Conservation (phyloP, 148 eudicot species). For the Nepenthes gracilis region DNA sequence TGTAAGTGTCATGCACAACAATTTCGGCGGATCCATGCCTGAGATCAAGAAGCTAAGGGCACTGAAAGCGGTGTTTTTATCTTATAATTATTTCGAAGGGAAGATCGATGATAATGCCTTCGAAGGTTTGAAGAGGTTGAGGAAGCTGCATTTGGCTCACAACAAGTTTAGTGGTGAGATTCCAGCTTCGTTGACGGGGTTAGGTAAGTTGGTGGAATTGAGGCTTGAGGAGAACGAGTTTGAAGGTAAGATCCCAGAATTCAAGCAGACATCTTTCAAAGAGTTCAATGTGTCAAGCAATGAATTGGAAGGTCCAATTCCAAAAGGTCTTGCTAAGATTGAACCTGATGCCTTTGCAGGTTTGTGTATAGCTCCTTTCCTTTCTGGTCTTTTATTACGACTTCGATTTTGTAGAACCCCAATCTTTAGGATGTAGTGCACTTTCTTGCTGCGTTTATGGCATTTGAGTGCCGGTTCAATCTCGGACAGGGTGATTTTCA, state of each 20-base stretch:
- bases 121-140: constrained; percentile 18
- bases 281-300: constrained; percentile 41
- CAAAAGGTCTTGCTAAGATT: constrained; percentile 23
- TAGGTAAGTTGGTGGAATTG: constrained; percentile 17
- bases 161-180: constrained; percentile 22
- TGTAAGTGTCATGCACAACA: constrained; percentile 17
- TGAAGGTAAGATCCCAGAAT: constrained; percentile 37
- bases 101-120: constrained; percentile 11
- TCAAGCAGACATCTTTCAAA: constrained; percentile 13
- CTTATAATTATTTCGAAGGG: constrained; percentile 21
- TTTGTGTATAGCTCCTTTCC: neutral
- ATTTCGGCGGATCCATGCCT: constrained; percentile 15
- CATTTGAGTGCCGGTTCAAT: no score
- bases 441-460: no score
- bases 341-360: constrained; percentile 31
- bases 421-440: no score
- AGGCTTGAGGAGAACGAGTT: constrained; percentile 16
- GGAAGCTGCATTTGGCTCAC: constrained; percentile 14
- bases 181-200: constrained; percentile 12
- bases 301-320: constrained; percentile 40
- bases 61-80: constrained; percentile 10
- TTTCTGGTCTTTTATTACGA: no score
- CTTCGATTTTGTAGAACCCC: no score
- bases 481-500: no score
- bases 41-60: constrained; percentile 11